Evolutionary conservation across 768 basidiomycete species (phyloP).

Genomic region (Agrocybe pediades): DNA sequence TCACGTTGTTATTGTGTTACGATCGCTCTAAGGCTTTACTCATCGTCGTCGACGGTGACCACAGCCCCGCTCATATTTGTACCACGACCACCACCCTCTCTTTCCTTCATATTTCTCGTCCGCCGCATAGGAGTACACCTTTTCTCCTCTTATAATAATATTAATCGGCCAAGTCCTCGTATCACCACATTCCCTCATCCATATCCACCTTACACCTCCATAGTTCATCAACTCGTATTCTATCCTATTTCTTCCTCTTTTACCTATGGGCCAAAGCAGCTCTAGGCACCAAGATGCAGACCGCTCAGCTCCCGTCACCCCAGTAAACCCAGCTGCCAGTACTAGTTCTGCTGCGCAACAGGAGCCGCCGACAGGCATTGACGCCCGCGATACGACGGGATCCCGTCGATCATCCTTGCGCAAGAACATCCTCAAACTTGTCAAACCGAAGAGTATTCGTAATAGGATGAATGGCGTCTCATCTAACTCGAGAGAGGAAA

Average conservation of each 20-base stretch:
- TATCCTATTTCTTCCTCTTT: conserved; percentile 4
- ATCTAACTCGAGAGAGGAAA: conserved; percentile 13
- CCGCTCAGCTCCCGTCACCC: conserved; percentile 1
- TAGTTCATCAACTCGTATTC: conserved; percentile 2
- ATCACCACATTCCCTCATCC: conserved; percentile 9
- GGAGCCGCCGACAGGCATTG: conserved; percentile 5
- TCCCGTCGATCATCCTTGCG: conserved; percentile 25
- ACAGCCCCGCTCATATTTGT: conserved; percentile 12
- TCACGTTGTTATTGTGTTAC: conserved; percentile 7
- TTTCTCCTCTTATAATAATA: conserved; percentile 14
- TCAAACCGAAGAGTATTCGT: conserved; percentile 22
- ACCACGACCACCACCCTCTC: conserved; percentile 16
- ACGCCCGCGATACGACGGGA: conserved; percentile 10
- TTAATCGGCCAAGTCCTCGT: conserved; percentile 12
- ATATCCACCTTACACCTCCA: conserved; percentile 4
- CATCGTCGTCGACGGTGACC: conserved; percentile 19
- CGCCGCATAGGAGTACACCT: conserved; percentile 2
- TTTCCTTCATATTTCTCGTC: not conserved
- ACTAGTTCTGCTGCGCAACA: conserved; percentile 17
- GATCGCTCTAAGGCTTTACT: conserved; percentile 7
- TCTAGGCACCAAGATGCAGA: conserved; percentile 15
- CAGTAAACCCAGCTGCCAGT: conserved; percentile 14
- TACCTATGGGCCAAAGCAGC: conserved; percentile 21
- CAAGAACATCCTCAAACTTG: conserved; percentile 24
- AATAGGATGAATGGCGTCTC: conserved; percentile 15